Percentiles rank a stretch among this genome's conserved stretches.
Evolutionary conservation across 352 stramenopile species (phyloP).

Genomic region (Phytophthora cajani): DNA sequence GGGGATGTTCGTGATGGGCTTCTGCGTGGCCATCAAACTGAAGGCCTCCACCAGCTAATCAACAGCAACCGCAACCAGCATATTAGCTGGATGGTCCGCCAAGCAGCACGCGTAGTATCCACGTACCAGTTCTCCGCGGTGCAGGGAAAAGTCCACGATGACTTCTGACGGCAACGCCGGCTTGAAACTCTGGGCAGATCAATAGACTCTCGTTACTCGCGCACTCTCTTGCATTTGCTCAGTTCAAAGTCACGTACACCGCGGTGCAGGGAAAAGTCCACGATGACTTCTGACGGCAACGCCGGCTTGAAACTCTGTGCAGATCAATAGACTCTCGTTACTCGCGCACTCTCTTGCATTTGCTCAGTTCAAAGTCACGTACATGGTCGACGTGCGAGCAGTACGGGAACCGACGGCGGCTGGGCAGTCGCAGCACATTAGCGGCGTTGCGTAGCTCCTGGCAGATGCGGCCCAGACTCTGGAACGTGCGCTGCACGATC

Average conservation of each 20-base stretch:
- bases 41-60: constrained; percentile 82
- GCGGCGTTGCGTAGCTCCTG: constrained; percentile 72
- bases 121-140: constrained; percentile 79
- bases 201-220: constrained; percentile 12
- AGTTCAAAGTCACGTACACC: constrained; percentile 47
- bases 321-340: constrained; percentile 7
- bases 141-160: constrained; percentile 85
- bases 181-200: constrained; percentile 55
- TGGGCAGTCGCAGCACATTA: constrained; percentile 79
- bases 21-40: constrained; percentile 62
- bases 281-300: constrained; percentile 74
- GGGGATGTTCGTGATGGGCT: constrained; percentile 56
- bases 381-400: constrained; percentile 84
- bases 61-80: background rate
- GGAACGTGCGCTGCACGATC: constrained; percentile 55
- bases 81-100: background rate
- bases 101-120: background rate
- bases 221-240: background rate
- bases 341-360: constrained; percentile 1
- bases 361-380: constrained; percentile 10
- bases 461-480: constrained; percentile 61
- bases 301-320: constrained; percentile 66
- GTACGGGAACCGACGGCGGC: constrained; percentile 80
- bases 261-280: constrained; percentile 86
- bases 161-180: constrained; percentile 71